Evolutionary conservation across 306 rosid species (phyloP).

Genomic region (Cicer judaicum): DNA sequence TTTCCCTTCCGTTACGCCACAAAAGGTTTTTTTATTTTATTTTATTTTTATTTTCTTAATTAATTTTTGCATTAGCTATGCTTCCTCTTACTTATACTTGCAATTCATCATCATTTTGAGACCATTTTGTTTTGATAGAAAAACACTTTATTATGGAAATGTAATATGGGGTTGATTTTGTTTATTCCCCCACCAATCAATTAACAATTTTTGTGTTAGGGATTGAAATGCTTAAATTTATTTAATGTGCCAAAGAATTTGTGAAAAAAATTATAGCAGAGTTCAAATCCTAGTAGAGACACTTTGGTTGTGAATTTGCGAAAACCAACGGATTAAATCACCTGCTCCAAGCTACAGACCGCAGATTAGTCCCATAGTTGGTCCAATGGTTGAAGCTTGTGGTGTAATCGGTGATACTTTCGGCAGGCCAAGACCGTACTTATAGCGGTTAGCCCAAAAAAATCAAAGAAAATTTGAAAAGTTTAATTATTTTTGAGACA

Average conservation of each 20-base stretch:
- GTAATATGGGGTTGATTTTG: background rate
- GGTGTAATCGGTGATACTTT: no score
- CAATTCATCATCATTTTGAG: constrained; percentile 5
- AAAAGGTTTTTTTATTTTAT: constrained; percentile 54
- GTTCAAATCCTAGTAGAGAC: no score
- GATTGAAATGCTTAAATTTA: background rate
- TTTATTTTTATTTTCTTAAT: background rate
- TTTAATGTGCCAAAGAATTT: background rate
- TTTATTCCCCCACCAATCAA: background rate
- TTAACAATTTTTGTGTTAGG: background rate
- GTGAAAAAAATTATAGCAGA: no score
- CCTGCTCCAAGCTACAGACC: no score
- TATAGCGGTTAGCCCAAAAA: no score
- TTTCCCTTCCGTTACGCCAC: constrained; percentile 72
- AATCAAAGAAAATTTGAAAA: no score
- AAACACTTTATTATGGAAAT: background rate
- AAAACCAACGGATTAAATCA: no score
- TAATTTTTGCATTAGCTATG: background rate
- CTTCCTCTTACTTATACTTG: background rate
- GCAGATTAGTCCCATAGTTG: no score
- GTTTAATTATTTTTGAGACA: no score
- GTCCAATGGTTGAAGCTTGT: no score
- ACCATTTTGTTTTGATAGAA: background rate
- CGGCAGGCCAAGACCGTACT: no score
- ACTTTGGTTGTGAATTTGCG: no score